Evolutionary conservation across 805 yeast species (phyloP), one percentile per base, ranked within the genome.

Genomic region (Kuraishia borneana): DNA sequence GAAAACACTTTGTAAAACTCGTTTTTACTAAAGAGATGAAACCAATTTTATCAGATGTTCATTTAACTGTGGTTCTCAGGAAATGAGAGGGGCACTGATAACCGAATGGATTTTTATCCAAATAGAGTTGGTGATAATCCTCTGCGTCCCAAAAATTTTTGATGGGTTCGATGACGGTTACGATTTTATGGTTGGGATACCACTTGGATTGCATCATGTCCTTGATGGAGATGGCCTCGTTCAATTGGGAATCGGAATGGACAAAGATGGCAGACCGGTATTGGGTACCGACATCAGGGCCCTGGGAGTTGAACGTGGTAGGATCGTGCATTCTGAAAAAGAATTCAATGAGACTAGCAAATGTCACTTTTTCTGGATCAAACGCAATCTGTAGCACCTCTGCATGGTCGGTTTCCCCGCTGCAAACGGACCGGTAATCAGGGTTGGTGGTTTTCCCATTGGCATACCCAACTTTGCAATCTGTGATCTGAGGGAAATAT

Each of bases 311-410:
- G 34, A 67, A 39, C 2, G 87, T 78, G 2, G 97, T 92, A 31
- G 98, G 97, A 56, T 92, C 97, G 54, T 89, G 98, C 54, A 85
- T 84, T 47, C 80, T 67, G 63, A 85, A 88, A 63, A 88, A 92
- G 45, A 88, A 83, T 36, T 79, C 87, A 30, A 83, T 58, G 30
- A 89, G 58, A 18, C 80, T 82, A 37, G 58, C 69, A 46, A 75
- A 65, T 3, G 71, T 39, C 2, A 83, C 65, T 10, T 54, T 43
- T 3, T 65, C 42, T 18, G 96, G 95, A 46, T 87, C 88, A 48
- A 73, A 89, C 1, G 88, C 65, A 10, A 92, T 63, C 54, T 89
- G 96, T 16, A 89, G 58, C 4, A 82, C 78, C 54, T 92, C 97
- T 4, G 94, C 95, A 49, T 51, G 73, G 26, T 73, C 68, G 1